phyloP scores from a whole-genome alignment of 352 stramenopile species.

The Globisporangium paroecandrum region DNA sequence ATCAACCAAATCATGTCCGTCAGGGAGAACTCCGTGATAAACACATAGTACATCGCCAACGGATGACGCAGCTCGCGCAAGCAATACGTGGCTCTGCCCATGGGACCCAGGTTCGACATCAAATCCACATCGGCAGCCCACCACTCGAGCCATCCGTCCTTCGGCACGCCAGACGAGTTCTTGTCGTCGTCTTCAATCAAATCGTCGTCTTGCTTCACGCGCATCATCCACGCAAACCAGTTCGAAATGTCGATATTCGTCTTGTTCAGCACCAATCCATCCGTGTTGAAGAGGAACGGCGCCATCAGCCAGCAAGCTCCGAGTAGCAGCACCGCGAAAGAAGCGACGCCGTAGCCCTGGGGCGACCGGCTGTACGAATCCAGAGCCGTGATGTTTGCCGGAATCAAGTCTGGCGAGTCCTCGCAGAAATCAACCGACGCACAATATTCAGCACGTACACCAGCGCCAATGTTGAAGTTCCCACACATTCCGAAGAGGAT shows the following conservation, averaged over 20 bases:
- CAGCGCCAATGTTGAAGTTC: conserved; percentile 67
- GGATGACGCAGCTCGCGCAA: conserved; percentile 77
- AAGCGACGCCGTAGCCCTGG: conserved; percentile 77
- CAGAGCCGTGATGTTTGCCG: conserved; percentile 68
- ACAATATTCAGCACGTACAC: conserved; percentile 46
- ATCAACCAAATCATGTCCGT: conserved; percentile 43
- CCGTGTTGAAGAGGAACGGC: conserved; percentile 88
- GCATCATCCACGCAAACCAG: conserved; percentile 87
- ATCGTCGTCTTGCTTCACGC: conserved; percentile 41
- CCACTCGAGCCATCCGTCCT: conserved; percentile 75
- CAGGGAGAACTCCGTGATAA: conserved; percentile 63
- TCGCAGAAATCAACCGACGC: conserved; percentile 37
- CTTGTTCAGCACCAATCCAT: conserved; percentile 81
- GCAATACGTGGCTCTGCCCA: conserved; percentile 73
- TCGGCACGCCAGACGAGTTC: conserved; percentile 38
- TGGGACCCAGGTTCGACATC: conserved; percentile 59
- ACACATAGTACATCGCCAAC: conserved; percentile 82
- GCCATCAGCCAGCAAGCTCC: conserved; percentile 80
- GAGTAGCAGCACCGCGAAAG: conserved; percentile 80
- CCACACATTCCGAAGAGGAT: conserved; percentile 79
- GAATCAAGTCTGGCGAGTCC: conserved; percentile 42
- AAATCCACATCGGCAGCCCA: conserved; percentile 69
- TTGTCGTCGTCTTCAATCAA: conserved; percentile 33
- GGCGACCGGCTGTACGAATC: conserved; percentile 48
- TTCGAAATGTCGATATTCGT: conserved; percentile 77